These are phyloP conservation scores for Sugiyamaella castrensis DNA, from an alignment of 1,139 yeast genomes.

Conservation along the genomic window DNA sequence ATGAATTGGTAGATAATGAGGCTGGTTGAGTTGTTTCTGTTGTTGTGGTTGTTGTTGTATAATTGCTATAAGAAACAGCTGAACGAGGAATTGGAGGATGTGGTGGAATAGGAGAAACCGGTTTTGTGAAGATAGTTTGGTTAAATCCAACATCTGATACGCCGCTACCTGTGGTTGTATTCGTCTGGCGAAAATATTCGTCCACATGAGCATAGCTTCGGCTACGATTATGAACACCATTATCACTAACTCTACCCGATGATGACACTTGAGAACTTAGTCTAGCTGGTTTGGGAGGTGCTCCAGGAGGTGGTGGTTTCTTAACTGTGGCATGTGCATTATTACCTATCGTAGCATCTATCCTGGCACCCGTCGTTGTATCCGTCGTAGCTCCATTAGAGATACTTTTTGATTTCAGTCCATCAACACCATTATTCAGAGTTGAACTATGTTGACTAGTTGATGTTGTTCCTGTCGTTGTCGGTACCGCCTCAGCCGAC, in stretches of 20 bases:
- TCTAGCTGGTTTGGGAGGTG: conserved; percentile 20
- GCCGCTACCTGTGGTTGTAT: not conserved
- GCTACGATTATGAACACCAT: not conserved
- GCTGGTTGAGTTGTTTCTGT: not conserved
- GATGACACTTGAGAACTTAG: conserved; percentile 3
- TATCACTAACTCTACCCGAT: no score
- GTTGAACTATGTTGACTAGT: conserved; percentile 1
- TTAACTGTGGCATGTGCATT: conserved; percentile 3
- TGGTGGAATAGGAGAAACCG: not conserved
- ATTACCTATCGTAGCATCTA: not conserved
- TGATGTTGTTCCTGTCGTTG: conserved; percentile 15
- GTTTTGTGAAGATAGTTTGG: not conserved
- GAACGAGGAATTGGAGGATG: not conserved
- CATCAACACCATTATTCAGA: not conserved
- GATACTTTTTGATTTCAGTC: conserved; percentile 2
- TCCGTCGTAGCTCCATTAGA: no score
- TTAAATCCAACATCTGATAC: not conserved
- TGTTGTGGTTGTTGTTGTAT: not conserved
- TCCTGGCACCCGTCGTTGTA: not conserved
- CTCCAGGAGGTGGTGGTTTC: conserved; percentile 14
- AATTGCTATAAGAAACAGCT: not conserved
- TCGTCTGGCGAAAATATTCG: not conserved
- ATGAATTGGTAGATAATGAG: not conserved
- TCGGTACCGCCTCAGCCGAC: conserved; percentile 1
- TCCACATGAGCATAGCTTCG: conserved; percentile 7